Evolutionary conservation across 1,139 yeast species (phyloP).

Genomic region (Yamadazyma sp.): DNA sequence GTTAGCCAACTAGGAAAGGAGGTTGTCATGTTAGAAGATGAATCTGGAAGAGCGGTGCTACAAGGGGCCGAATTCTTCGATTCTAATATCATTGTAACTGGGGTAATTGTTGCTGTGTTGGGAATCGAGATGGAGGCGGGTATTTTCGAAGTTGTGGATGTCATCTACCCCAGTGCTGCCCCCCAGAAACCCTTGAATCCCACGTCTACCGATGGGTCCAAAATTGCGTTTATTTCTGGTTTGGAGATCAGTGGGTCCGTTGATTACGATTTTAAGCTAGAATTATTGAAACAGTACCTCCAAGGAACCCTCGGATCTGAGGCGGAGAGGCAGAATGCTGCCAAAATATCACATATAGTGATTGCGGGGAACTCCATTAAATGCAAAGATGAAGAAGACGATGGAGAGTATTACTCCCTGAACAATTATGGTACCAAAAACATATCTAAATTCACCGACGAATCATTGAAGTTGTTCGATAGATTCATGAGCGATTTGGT

Average conservation of each 20-base stretch:
- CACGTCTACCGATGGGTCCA: not conserved
- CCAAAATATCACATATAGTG: conserved; percentile 53
- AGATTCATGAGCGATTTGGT: conserved; percentile 58
- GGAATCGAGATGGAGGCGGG: conserved; percentile 89
- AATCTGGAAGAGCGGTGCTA: conserved; percentile 80
- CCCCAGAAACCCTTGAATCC: conserved; percentile 47
- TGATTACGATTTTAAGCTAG: conserved; percentile 45
- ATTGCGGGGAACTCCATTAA: conserved; percentile 73
- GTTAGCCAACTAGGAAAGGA: conserved; percentile 20
- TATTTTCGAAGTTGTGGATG: conserved; percentile 78
- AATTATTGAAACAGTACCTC: conserved; percentile 68
- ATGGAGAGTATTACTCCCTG: conserved; percentile 32
- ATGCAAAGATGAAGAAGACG: conserved; percentile 20
- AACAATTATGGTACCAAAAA: conserved; percentile 56
- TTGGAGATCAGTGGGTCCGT: conserved; percentile 51
- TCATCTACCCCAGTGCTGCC: conserved; percentile 65
- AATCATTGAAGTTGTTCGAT: conserved; percentile 50
- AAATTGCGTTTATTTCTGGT: conserved; percentile 73
- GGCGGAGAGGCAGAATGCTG: conserved; percentile 22
- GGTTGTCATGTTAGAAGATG: conserved; percentile 84
- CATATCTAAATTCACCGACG: conserved; percentile 47
- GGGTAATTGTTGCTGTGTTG: conserved; percentile 77
- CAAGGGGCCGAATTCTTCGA: conserved; percentile 59
- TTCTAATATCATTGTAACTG: conserved; percentile 69
- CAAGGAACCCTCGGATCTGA: conserved; percentile 62